Base-by-base conservation (phyloP, 148 eudicot genomes). In the Rhododendron henanense region DNA sequence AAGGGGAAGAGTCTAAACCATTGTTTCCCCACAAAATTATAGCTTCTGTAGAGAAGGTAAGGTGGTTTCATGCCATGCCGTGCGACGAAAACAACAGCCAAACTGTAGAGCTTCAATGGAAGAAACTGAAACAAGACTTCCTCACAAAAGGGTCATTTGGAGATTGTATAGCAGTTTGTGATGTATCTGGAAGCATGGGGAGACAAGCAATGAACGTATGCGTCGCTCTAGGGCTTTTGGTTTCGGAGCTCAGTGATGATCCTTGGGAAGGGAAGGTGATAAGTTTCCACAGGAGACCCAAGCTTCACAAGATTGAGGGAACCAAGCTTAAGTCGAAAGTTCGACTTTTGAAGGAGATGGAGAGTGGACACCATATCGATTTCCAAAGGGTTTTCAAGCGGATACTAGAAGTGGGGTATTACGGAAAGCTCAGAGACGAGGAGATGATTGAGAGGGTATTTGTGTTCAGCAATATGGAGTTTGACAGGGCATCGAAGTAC, bases 241-340 rank as follows among this genome's bases (percentile, higher is more conserved):
- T 71, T 71, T 71, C 41, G 2, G 77, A 71, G 77, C 77, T 71
- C 18, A 71, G 77, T 41, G 79, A 77, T 37, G 7, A 39, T 21
- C 79, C 79, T 37, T 77, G 48, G 79, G 39, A 77, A n/a, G 79
- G 79, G 25, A 77, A 77, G n/a, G 48, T 77, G 6, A 77, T 77
- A 5, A 77, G 5, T 15, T 77, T 77, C 48, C 6, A 41, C 25
- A 41, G 19, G 14, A 77, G 44, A 37, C 79, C 79, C 5, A 14
- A 77, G 28, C 79, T 77, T 77, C 79, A 77, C 48, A 41, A 37
- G 48, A 77, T 39, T 21, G 18, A 37, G 44, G 48, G 79, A 18
- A 21, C n/a, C 45, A 39, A 21, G 2, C 48, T 77, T 2, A 14
- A 19, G 13, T 37, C 45, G n/a, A 39, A 39, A 45, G 48, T 41